Conservation (phyloP, 352 stramenopile species). For the Globisporangium orthogonon region DNA sequence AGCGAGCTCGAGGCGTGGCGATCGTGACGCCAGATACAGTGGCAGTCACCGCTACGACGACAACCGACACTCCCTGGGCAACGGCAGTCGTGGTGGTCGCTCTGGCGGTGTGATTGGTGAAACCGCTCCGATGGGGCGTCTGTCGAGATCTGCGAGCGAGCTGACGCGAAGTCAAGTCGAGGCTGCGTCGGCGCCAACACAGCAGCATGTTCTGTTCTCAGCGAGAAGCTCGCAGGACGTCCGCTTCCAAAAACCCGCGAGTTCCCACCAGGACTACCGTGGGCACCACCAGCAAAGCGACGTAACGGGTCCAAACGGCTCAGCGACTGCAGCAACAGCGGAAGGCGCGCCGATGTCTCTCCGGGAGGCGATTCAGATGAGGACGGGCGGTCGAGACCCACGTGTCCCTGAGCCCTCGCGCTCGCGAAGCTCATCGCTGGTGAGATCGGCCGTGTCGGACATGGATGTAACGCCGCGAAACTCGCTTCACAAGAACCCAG, state of each 20-base stretch:
- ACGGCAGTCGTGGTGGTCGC: background rate
- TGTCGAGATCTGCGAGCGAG: conserved; percentile 10
- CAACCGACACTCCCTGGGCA: conserved; percentile 7
- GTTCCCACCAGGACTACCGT: background rate
- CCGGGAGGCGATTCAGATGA: conserved; percentile 5
- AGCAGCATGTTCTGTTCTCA: background rate
- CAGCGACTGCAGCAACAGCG: background rate
- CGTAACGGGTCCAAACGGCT: background rate
- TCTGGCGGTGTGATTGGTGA: conserved; percentile 2
- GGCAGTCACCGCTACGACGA: conserved; percentile 11
- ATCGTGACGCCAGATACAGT: conserved; percentile 2
- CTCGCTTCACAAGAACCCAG: conserved; percentile 9
- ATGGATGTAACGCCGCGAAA: conserved; percentile 4
- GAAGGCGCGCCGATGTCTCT: conserved; percentile 4
- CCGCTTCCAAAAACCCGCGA: conserved; percentile 24
- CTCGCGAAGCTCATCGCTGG: conserved; percentile 13
- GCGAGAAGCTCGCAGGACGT: conserved; percentile 46
- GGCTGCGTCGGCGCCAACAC: background rate
- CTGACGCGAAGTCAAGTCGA: conserved; percentile 1
- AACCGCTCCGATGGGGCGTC: background rate
- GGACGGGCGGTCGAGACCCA: conserved; percentile 17
- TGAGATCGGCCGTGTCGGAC: conserved; percentile 10
- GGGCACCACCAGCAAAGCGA: background rate
- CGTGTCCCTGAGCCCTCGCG: conserved; percentile 13
- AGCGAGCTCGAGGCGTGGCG: conserved; percentile 4